Conservation (phyloP, 163 green algal species). For the Scenedesmus sp. region DNA sequence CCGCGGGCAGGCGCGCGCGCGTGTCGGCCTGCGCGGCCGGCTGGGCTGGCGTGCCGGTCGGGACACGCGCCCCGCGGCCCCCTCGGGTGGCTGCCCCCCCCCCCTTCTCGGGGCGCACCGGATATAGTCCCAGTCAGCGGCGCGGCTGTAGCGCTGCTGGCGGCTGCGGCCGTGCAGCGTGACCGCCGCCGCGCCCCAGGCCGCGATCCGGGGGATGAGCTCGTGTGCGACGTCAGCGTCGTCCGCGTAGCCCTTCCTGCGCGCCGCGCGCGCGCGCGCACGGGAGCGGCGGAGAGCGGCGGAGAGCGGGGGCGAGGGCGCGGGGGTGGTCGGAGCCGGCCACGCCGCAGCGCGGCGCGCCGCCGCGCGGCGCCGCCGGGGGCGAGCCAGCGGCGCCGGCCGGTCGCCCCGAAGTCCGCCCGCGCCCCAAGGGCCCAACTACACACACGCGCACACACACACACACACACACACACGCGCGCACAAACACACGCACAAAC, state of each 20-base stretch:
- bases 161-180: constrained; percentile 95
- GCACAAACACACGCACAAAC: not conserved
- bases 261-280: not conserved
- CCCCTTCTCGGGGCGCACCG: not conserved
- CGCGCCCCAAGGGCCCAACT: too few relatives aligned
- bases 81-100: not conserved
- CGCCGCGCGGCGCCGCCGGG: too few relatives aligned
- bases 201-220: constrained; percentile 71
- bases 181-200: constrained; percentile 85
- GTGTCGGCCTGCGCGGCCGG: too few relatives aligned
- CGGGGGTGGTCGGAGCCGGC: too few relatives aligned
- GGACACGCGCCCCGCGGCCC: too few relatives aligned
- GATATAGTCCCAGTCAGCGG: constrained; percentile 97
- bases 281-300: too few relatives aligned
- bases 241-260: constrained; percentile 47
- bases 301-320: too few relatives aligned
- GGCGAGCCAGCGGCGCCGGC: too few relatives aligned
- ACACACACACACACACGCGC: not conserved
- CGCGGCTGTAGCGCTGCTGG: constrained; percentile 86
- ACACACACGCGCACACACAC: not conserved
- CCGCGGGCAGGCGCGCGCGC: too few relatives aligned
- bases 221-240: constrained; percentile 73
- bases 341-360: too few relatives aligned
- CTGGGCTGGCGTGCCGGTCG: too few relatives aligned
- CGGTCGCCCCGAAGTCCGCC: too few relatives aligned